These are phyloP conservation scores for Leccinum subgranulosum DNA, from an alignment of 768 basidiomycete species.

Conservation along the genomic window DNA sequence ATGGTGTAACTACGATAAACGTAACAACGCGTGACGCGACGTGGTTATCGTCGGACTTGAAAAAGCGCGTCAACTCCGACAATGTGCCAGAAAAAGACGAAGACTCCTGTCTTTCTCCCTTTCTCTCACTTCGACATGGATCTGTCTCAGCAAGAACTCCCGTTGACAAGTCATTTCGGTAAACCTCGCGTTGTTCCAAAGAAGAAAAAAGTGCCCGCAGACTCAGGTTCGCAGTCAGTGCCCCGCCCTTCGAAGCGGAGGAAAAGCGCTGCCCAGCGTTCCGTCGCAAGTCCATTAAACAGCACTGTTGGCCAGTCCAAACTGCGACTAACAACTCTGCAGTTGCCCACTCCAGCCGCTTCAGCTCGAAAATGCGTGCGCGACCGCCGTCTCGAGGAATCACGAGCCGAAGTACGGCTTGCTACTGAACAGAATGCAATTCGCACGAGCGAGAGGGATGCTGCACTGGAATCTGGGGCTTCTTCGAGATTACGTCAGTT, in stretches of 20 bases:
- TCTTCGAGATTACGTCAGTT: neutral
- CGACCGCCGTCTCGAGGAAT: neutral
- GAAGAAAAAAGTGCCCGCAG: slow-evolving; percentile 5
- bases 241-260: slow-evolving; percentile 18
- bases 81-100: neutral
- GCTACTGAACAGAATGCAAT: neutral
- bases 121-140: slow-evolving; percentile 22
- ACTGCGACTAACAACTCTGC: slow-evolving; percentile 1
- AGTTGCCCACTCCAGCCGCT: slow-evolving; percentile 25
- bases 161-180: slow-evolving; percentile 27
- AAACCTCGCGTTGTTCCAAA: neutral
- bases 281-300: neutral
- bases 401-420: neutral
- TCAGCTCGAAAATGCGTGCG: slow-evolving; percentile 17
- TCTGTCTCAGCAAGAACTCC: slow-evolving; percentile 33
- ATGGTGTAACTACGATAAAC: neutral
- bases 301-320: slow-evolving; percentile 2
- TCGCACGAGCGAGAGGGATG: neutral
- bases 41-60: slow-evolving; percentile 25
- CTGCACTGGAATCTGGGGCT: neutral
- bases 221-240: slow-evolving; percentile 2
- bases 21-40: slow-evolving; percentile 18
- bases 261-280: slow-evolving; percentile 3
- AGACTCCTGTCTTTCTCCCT: neutral
- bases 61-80: slow-evolving; percentile 43